Evolutionary conservation across 78 protist genomes (phyloP), one percentile per base, ranked within the genome.

Genomic region (Emiliania huxleyi): DNA sequence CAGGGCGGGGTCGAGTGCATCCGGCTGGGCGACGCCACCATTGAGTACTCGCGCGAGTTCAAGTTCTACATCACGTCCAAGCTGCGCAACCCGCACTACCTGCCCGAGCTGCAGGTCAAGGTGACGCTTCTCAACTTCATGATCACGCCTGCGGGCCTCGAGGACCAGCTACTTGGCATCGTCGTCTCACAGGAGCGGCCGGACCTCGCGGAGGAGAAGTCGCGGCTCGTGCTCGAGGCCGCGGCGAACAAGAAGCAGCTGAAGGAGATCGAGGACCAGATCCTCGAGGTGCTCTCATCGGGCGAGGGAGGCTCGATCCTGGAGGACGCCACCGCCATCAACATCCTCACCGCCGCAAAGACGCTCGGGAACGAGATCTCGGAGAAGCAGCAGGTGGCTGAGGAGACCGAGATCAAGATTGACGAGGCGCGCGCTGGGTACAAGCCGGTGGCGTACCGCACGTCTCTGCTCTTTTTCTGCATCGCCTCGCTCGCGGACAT

Each of bases 391-490:
- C 1, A 35, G 38, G 33, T 91, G 3, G 85, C 94, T 1, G 94
- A 91, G 19, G 91, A 85, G 77, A 95, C 95, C 4, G 96, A 91
- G 92, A 21, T 6, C 48, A 92, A 81, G 44, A 93, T 95, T 52
- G 93, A 52, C 46, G 91, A 55, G 37, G 69, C 96, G 33, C 71
- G 96, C 29, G n/a, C 25, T 35, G 62, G 84, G 83, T 95, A 95
- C 89, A 35, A 71, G 90, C 96, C 97, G 0, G 94, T 96, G 11
- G 96, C 97, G 22, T 5, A 23, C 43, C 94, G 96, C 15, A 35
- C 75, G 38, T 93, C 49, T 90, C 91, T n/a, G 52, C 35, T 98
- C 40, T 98, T 96, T 96, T 98, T 98, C 96, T 94, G 97, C 95
- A 92, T 97, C 33, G 22, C 97, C 40, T 96, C 90, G 71, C 91